Evolutionary conservation across 177 flowering plant genomes (phyloP), one percentile per base, ranked within the genome.

Genomic region (Vitis hybrid): DNA sequence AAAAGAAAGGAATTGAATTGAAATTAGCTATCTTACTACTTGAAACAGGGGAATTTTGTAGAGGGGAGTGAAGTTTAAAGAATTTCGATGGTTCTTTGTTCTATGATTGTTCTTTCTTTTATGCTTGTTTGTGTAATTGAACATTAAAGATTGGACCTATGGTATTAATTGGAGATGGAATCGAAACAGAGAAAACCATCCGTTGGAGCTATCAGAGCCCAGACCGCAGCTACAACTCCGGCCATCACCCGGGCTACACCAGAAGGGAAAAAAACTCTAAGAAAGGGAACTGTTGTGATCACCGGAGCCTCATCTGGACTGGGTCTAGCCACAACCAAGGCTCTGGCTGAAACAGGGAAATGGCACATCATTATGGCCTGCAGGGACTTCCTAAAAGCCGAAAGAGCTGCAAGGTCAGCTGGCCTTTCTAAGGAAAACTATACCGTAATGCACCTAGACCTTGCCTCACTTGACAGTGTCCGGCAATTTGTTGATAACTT

Each of bases 271-370:
- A 95, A 95, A 76, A 95, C 97, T 2, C 78, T 93, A 3, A 85
- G 97, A 71, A 89, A 91, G 70, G 98, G 99, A 31, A 84, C 72
- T 77, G 96, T 86, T 16, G 56, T 95, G 12, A 70, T 95, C 66
- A 95, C 99, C 1, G 99, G 99, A 49, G 97, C 99, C 65, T 95
- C 99, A 14, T 95, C 99, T 0, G 99, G 99, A 29, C 65, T 95
- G 50, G 99, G 98, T 18, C 83, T 95, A 21, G 99, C 99, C 61
- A 80, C 97, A 12, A 97, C 99, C 10, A 95, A 93, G 79, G 89
- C 96, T 7, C 74, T 93, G 15, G 94, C 93, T 11, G 95, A 90
- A 51, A 83, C 92, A 9, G 99, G 94, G 51, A 89, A 95, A 79
- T 95, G 99, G 98, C 88, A 95, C 14, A 78, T 95, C 11, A 88